A percentile compares a stretch with the other conserved stretches of the same genome.
phyloP scores from a whole-genome alignment of 2,329 filamentous ascomycete species.

The Clarireedia homoeocarpa region DNA sequence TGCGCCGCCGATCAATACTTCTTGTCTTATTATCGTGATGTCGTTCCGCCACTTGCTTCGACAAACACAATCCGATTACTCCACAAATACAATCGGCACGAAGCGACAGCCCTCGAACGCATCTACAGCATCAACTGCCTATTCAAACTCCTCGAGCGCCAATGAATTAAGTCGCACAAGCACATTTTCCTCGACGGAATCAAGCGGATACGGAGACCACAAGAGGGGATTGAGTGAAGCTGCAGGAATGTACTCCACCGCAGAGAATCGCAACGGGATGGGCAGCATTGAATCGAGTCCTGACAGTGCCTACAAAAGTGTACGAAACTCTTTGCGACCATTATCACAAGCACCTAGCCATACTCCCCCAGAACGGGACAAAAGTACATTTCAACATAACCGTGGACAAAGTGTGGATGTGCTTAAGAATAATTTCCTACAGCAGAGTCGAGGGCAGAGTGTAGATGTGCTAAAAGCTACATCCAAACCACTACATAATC shows the following conservation, averaged over 20 bases:
- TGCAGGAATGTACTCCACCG: constrained; percentile 44
- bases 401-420: constrained; percentile 54
- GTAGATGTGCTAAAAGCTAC: constrained; percentile 52
- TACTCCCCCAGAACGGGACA: constrained; percentile 31
- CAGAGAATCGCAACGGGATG: constrained; percentile 37
- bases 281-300: constrained; percentile 37
- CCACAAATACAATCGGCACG: constrained; percentile 21
- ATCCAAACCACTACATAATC: constrained; percentile 30
- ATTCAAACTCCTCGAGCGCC: constrained; percentile 44
- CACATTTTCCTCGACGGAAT: constrained; percentile 66
- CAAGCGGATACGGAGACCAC: constrained; percentile 53
- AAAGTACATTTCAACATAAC: constrained; percentile 25
- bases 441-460: constrained; percentile 41
- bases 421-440: constrained; percentile 41
- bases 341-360: constrained; percentile 57
- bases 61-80: constrained; percentile 46
- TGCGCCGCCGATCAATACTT: neutral
- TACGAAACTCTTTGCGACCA: constrained; percentile 70
- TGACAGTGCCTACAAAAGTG: constrained; percentile 61
- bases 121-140: constrained; percentile 62
- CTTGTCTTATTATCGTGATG: constrained; percentile 33
- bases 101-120: constrained; percentile 60
- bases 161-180: constrained; percentile 55
- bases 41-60: constrained; percentile 52
- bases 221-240: constrained; percentile 72